A percentile compares a stretch with the other conserved stretches of the same genome.
Conservation (phyloP, 2,329 filamentous ascomycete species). For the Cordyceps fumosorosea region DNA sequence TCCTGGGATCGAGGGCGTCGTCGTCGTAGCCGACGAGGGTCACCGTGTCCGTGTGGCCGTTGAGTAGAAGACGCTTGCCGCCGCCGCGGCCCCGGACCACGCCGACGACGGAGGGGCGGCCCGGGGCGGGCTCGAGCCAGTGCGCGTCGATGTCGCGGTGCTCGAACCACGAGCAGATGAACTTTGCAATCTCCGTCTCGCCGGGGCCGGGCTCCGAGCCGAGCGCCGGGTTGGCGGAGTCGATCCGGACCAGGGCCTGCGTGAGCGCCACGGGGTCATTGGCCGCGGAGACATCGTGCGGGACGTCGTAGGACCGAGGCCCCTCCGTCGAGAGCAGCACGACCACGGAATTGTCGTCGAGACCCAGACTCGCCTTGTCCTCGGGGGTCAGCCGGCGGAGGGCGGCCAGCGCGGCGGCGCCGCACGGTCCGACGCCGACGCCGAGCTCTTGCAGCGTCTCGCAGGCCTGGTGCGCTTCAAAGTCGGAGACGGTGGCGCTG, state of each 20-base stretch:
- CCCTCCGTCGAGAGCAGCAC: conserved; percentile 61
- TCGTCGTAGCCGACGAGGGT: conserved; percentile 39
- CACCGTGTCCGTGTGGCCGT: conserved; percentile 48
- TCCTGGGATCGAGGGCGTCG: conserved; percentile 37
- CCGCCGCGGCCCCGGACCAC: conserved; percentile 39
- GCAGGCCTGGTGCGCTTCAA: conserved; percentile 54
- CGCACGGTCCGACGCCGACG: conserved; percentile 55
- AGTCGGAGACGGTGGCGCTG: conserved; percentile 53
- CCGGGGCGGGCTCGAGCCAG: conserved; percentile 38
- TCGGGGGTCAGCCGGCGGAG: conserved; percentile 40
- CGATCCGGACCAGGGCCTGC: conserved; percentile 39
- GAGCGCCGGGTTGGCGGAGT: conserved; percentile 41
- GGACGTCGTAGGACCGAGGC: conserved; percentile 21
- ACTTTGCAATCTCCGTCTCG: conserved; percentile 39
- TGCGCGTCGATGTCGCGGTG: conserved; percentile 45
- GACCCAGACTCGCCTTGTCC: conserved; percentile 27
- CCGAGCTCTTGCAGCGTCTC: conserved; percentile 41
- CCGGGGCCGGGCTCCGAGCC: conserved; percentile 36
- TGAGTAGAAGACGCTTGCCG: conserved; percentile 44
- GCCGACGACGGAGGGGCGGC: conserved; percentile 45
- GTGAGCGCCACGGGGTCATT: conserved; percentile 38
- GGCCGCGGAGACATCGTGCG: conserved; percentile 30
- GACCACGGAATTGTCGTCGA: conserved; percentile 47
- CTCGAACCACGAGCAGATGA: conserved; percentile 43
- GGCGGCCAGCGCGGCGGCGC: conserved; percentile 51